phyloP scores from a whole-genome alignment of 2,329 filamentous ascomycete species.

The Ceratocystis smalleyi region DNA sequence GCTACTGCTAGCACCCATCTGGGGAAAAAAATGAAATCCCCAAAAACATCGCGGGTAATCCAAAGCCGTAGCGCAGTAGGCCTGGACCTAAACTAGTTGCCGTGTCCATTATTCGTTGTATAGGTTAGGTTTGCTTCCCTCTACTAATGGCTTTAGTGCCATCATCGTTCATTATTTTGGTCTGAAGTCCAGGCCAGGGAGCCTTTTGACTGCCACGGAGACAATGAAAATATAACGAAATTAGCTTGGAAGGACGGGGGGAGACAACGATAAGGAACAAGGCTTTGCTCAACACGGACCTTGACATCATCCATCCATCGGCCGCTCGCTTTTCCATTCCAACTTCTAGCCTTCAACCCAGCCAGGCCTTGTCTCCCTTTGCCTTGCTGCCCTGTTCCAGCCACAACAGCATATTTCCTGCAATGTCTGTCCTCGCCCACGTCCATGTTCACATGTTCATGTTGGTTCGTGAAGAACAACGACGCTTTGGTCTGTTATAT shows the following conservation, averaged over 20 bases:
- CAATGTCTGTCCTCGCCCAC: not conserved
- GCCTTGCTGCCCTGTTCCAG: not conserved
- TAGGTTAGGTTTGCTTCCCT: not conserved
- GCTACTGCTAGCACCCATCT: not conserved
- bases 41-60: not conserved
- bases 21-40: not conserved
- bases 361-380: not conserved
- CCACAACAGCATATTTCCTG: not conserved
- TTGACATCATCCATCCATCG: not conserved
- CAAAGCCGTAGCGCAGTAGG: not conserved
- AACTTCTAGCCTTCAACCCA: not conserved
- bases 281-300: not conserved
- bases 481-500: conserved; percentile 1
- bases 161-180: not conserved
- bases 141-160: not conserved
- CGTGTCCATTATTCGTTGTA: not conserved
- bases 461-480: not conserved
- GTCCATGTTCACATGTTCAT: not conserved
- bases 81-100: not conserved
- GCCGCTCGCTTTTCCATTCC: not conserved
- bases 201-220: not conserved
- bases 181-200: not conserved
- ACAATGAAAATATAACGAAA: not conserved
- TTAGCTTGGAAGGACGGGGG: not conserved
- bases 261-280: not conserved